A percentile compares a stretch with the other conserved stretches of the same genome.
Evolutionary conservation across 164 flowering plant species (phyloP).

Genomic region (Aristolochia contorta): DNA sequence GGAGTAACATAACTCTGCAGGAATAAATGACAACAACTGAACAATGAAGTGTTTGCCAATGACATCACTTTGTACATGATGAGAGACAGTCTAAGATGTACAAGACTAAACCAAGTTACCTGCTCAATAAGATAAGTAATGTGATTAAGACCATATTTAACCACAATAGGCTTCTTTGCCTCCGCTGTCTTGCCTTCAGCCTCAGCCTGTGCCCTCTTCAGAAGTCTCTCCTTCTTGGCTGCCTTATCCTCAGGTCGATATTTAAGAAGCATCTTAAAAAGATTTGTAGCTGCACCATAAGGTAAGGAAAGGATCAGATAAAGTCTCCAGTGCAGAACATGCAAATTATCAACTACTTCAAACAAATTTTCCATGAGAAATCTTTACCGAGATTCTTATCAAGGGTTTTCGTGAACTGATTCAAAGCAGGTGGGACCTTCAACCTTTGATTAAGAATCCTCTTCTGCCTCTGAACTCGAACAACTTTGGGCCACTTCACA

Average conservation of each 20-base stretch:
- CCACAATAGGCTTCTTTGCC: conserved; percentile 22
- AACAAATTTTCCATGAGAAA: too few relatives aligned
- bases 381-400: conserved; percentile 22
- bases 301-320: too few relatives aligned
- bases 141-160: conserved; percentile 24
- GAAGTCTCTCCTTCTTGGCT: conserved; percentile 26
- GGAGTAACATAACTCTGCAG: too few relatives aligned
- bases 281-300: conserved; percentile 15
- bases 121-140: conserved; percentile 33
- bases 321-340: too few relatives aligned
- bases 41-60: too few relatives aligned
- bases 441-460: conserved; percentile 25
- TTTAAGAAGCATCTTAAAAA: conserved; percentile 21
- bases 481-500: conserved; percentile 25
- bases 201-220: conserved; percentile 21
- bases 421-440: conserved; percentile 30
- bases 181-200: conserved; percentile 20
- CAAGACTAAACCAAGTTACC: conserved; percentile 19
- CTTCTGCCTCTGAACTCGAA: conserved; percentile 24
- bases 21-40: too few relatives aligned
- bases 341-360: too few relatives aligned
- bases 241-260: conserved; percentile 21
- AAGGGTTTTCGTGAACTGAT: conserved; percentile 27
- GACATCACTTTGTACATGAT: too few relatives aligned
- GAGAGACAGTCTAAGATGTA: too few relatives aligned